Conservation (phyloP, 75 land plant genomes). For the Picea glauca region DNA sequence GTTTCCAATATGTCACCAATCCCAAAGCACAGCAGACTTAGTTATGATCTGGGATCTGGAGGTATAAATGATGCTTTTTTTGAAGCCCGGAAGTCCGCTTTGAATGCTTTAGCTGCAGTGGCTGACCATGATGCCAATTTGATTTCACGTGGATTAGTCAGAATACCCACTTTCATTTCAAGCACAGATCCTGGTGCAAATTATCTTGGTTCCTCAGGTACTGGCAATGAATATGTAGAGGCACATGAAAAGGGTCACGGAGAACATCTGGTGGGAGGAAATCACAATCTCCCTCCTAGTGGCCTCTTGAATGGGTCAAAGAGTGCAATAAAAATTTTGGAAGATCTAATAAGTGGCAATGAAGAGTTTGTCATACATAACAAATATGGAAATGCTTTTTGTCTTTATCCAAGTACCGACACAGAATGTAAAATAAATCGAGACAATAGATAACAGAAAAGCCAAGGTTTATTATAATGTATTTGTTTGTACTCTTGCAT, state of each 20-base stretch:
- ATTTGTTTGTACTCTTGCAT: neutral
- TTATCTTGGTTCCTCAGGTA: neutral
- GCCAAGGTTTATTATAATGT: neutral
- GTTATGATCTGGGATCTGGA: neutral
- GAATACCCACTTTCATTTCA: slow-evolving; percentile 1
- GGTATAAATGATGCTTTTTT: slow-evolving; percentile 4
- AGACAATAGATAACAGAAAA: slow-evolving; percentile 1
- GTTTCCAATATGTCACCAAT: neutral
- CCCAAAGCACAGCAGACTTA: neutral
- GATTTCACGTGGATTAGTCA: slow-evolving; percentile 4
- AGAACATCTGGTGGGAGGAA: neutral
- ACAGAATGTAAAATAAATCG: neutral
- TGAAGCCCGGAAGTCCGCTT: neutral
- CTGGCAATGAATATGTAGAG: neutral
- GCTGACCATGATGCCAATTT: slow-evolving; percentile 7
- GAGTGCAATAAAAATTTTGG: slow-evolving; percentile 6
- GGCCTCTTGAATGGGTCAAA: neutral
- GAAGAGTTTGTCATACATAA: neutral
- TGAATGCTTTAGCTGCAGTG: neutral
- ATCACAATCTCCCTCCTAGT: neutral
- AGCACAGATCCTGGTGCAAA: neutral
- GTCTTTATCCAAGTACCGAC: neutral
- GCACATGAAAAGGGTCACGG: neutral
- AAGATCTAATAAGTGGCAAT: neutral
- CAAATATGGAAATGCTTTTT: too few species aligned